Percentiles rank a stretch among this genome's conserved stretches.
Evolutionary conservation across 1,139 yeast genomes (phyloP).

Genomic region (Scheffersomyces stambukii): DNA sequence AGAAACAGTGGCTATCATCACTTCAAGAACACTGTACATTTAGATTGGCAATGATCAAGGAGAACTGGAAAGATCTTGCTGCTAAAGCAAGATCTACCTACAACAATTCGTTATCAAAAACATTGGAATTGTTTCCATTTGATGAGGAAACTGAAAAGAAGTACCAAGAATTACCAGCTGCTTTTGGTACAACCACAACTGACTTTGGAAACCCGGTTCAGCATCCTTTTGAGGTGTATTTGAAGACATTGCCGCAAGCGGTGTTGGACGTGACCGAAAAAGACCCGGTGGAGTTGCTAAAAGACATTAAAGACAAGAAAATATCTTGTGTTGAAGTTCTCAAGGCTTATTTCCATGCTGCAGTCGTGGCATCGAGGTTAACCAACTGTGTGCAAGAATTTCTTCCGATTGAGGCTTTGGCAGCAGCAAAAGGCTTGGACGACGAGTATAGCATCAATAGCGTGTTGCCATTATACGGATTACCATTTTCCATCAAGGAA

Average conservation of each 20-base stretch:
- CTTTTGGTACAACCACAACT: slow-evolving; percentile 15
- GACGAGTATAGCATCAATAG: slow-evolving; percentile 12
- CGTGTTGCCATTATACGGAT: slow-evolving; percentile 16
- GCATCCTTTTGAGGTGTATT: slow-evolving; percentile 15
- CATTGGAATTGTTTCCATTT: slow-evolving; percentile 19
- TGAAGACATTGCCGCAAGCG: slow-evolving; percentile 10
- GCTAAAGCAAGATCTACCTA: slow-evolving; percentile 12
- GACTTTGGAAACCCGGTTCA: slow-evolving; percentile 20
- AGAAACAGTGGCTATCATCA: too few relatives aligned
- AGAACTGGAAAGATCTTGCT: slow-evolving; percentile 16
- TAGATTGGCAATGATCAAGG: slow-evolving; percentile 15
- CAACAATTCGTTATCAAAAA: slow-evolving; percentile 12
- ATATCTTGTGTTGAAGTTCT: slow-evolving; percentile 22
- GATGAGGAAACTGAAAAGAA: slow-evolving; percentile 11
- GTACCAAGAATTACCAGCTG: slow-evolving; percentile 15
- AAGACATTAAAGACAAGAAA: slow-evolving; percentile 11
- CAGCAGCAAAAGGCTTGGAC: slow-evolving; percentile 16
- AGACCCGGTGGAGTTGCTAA: slow-evolving; percentile 14
- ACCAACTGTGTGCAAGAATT: slow-evolving; percentile 21
- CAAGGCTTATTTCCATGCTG: slow-evolving; percentile 24
- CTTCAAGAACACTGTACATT: too few relatives aligned
- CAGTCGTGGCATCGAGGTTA: slow-evolving; percentile 17
- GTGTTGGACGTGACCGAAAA: slow-evolving; percentile 14
- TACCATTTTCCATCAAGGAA: slow-evolving; percentile 23
- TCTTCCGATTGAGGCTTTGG: slow-evolving; percentile 16